These are phyloP conservation scores for Camellia oleifera DNA, from an alignment of 179 eudicot genomes.

Conservation along the genomic window DNA sequence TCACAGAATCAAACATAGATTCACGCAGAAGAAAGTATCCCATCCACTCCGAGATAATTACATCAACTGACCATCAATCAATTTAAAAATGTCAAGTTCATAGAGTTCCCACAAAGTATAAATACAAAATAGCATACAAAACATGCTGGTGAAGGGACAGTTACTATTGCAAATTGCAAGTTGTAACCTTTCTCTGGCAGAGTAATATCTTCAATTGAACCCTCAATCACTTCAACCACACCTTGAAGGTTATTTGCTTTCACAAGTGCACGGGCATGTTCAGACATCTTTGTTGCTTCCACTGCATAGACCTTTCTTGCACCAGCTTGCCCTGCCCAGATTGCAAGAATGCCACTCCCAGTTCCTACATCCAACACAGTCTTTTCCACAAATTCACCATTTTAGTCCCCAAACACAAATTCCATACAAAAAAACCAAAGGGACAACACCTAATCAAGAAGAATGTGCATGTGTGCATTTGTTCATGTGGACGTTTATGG, in stretches of 20 bases:
- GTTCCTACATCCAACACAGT: constrained; percentile 97
- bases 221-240: constrained; percentile 90
- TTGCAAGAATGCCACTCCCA: constrained; percentile 97
- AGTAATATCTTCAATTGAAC: constrained; percentile 80
- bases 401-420: constrained; percentile 23
- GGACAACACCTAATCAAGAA: neutral
- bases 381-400: constrained; percentile 40
- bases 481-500: too few species aligned
- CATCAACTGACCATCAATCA: constrained; percentile 68
- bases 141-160: neutral
- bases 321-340: constrained; percentile 99
- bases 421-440: neutral
- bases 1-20: constrained; percentile 97
- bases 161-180: neutral
- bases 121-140: neutral
- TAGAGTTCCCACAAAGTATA: neutral
- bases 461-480: too few species aligned
- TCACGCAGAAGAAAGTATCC: constrained; percentile 98
- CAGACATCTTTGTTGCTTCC: constrained; percentile 97
- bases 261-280: constrained; percentile 85
- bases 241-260: constrained; percentile 76
- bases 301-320: constrained; percentile 98
- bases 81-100: neutral
- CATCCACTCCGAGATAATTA: constrained; percentile 99
- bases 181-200: constrained; percentile 87